These are phyloP conservation scores for Rhizopus stolonifer DNA, from an alignment of 371 early-diverging fungal genomes.

Conservation along the genomic window DNA sequence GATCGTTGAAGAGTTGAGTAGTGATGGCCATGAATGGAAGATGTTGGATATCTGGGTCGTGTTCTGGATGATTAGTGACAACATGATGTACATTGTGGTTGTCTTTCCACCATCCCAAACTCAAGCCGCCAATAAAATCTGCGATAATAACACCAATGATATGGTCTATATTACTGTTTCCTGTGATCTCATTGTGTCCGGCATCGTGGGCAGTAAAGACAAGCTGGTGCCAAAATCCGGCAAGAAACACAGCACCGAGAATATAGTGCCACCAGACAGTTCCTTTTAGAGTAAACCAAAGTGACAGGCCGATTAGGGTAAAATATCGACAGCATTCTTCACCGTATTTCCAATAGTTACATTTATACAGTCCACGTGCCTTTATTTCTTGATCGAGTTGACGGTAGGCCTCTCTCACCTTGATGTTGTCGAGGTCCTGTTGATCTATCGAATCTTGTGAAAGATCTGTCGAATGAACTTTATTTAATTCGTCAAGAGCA, in stretches of 20 bases:
- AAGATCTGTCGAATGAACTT: slow-evolving; percentile 25
- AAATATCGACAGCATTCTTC: slow-evolving; percentile 72
- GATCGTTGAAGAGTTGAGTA: slow-evolving; percentile 71
- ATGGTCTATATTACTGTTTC: slow-evolving; percentile 71
- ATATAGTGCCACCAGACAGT: slow-evolving; percentile 61
- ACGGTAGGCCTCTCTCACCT: slow-evolving; percentile 59
- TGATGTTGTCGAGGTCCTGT: slow-evolving; percentile 36
- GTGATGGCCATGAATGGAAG: slow-evolving; percentile 93
- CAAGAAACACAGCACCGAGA: slow-evolving; percentile 61
- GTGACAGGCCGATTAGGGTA: slow-evolving; percentile 53
- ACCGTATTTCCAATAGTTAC: slow-evolving; percentile 76
- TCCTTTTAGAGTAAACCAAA: slow-evolving; percentile 69
- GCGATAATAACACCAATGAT: slow-evolving; percentile 82
- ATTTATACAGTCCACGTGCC: slow-evolving; percentile 66
- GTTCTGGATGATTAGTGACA: slow-evolving; percentile 84
- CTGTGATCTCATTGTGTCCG: slow-evolving; percentile 92
- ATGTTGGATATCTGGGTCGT: slow-evolving; percentile 98
- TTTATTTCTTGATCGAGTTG: slow-evolving; percentile 65
- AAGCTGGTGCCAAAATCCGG: slow-evolving; percentile 89
- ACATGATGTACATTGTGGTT: slow-evolving; percentile 95
- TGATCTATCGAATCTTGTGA: slow-evolving; percentile 11
- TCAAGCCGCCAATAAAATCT: slow-evolving; percentile 83
- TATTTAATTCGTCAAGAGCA: slow-evolving; percentile 30
- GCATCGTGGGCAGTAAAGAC: slow-evolving; percentile 94
- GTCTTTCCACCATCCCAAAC: slow-evolving; percentile 96